Conservation (phyloP, 2,329 filamentous ascomycete species). For the Drechslera avenae region DNA sequence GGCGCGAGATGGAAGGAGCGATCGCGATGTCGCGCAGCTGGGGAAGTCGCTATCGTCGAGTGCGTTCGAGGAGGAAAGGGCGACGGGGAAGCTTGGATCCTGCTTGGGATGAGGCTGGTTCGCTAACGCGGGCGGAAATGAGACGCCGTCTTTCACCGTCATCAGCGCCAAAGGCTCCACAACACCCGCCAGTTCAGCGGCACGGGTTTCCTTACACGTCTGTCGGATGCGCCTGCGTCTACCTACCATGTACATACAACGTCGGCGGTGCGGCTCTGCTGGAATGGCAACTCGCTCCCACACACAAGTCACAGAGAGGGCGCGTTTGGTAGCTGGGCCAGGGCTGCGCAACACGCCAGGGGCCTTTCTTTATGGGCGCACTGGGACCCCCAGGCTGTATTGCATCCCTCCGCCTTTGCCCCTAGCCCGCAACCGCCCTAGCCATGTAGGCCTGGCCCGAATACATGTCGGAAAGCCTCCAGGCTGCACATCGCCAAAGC, state of each 20-base stretch:
- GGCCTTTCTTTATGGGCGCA: conserved; percentile 27
- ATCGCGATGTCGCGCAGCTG: conserved; percentile 32
- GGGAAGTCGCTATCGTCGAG: conserved; percentile 24
- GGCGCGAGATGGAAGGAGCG: conserved; percentile 36
- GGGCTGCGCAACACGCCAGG: conserved; percentile 33
- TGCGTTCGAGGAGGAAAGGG: conserved; percentile 30
- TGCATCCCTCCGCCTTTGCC: conserved; percentile 24
- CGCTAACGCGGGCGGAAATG: conserved; percentile 46
- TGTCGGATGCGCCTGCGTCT: conserved; percentile 13
- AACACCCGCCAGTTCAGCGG: conserved; percentile 17
- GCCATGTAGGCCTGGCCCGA: conserved; percentile 26
- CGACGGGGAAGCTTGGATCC: conserved; percentile 30
- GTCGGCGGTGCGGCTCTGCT: conserved; percentile 17
- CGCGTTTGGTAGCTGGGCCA: conserved; percentile 6
- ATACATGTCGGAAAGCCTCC: conserved; percentile 25
- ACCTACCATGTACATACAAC: too few relatives aligned
- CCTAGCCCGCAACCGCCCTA: conserved; percentile 34
- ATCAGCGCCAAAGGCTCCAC: conserved; percentile 32
- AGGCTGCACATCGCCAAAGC: conserved; percentile 19
- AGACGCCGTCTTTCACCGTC: conserved; percentile 40
- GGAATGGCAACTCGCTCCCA: conserved; percentile 9
- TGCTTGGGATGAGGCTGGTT: conserved; percentile 44
- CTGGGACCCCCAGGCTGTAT: conserved; percentile 7
- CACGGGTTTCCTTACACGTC: conserved; percentile 5
- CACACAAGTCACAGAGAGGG: conserved; percentile 4